These are phyloP conservation scores for Eustoma russellianum DNA, from an alignment of 257 asterid species.

Conservation along the genomic window DNA sequence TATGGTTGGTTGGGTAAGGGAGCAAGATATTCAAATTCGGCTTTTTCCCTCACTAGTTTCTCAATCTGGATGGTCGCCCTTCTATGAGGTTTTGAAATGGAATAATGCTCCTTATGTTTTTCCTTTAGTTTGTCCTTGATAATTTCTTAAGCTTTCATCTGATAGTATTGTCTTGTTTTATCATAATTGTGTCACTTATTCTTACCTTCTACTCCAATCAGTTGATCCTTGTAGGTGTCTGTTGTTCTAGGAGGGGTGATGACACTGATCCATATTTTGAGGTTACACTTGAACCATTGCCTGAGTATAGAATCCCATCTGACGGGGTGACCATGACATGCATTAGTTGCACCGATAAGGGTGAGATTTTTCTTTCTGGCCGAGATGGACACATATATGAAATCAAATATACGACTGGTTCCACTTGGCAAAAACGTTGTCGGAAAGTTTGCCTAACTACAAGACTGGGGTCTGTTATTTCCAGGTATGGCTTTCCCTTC, in stretches of 20 bases:
- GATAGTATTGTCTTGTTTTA: not conserved
- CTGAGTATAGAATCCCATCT: conserved; percentile 83
- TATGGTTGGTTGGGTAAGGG: too few species aligned
- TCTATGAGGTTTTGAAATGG: too few species aligned
- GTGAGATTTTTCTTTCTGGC: conserved; percentile 88
- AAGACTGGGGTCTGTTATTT: conserved; percentile 78
- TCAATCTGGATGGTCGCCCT: too few species aligned
- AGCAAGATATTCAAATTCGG: too few species aligned
- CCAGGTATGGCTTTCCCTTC: conserved; percentile 46
- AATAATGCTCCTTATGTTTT: too few species aligned
- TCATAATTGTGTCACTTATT: not conserved
- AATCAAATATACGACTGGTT: conserved; percentile 85
- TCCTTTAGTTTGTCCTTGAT: too few species aligned
- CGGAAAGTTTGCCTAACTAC: conserved; percentile 85
- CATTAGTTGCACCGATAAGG: conserved; percentile 73
- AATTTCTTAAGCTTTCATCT: too few species aligned
- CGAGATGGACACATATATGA: conserved; percentile 95
- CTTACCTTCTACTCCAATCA: conserved; percentile 27
- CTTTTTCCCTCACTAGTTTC: too few species aligned
- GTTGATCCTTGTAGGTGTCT: conserved; percentile 93
- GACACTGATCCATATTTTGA: conserved; percentile 87
- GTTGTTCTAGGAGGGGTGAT: conserved; percentile 83
- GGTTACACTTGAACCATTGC: conserved; percentile 80
- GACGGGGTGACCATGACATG: conserved; percentile 99
- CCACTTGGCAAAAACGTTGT: conserved; percentile 91